These are phyloP conservation scores for Penicillium italicum DNA, from an alignment of 2,329 filamentous ascomycete genomes.

Conservation along the genomic window DNA sequence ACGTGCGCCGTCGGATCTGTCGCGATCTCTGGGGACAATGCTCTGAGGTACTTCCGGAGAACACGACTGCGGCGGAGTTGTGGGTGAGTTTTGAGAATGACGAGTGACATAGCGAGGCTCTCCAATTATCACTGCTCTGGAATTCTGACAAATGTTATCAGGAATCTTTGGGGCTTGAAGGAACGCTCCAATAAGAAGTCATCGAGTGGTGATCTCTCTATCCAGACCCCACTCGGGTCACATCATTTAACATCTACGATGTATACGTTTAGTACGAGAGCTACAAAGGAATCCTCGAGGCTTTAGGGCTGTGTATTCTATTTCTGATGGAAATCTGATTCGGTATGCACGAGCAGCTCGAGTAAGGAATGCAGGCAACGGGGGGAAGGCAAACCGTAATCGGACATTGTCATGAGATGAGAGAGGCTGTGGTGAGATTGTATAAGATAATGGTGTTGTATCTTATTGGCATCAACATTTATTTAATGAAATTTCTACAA, in stretches of 20 bases:
- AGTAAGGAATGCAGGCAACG: constrained; percentile 22
- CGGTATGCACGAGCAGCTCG: neutral
- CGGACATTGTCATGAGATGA: constrained; percentile 8
- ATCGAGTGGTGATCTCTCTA: constrained; percentile 18
- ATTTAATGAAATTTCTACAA: neutral
- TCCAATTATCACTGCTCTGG: constrained; percentile 5
- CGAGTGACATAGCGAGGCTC: neutral
- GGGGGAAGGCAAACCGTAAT: constrained; percentile 14
- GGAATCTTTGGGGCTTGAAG: constrained; percentile 41
- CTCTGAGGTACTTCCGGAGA: constrained; percentile 47
- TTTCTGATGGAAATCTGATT: neutral
- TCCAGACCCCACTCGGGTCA: constrained; percentile 16
- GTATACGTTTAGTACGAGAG: neutral
- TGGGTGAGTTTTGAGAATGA: constrained; percentile 39
- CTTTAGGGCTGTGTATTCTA: neutral
- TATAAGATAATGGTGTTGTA: neutral
- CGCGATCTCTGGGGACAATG: constrained; percentile 51
- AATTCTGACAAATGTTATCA: constrained; percentile 14
- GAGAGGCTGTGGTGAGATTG: neutral
- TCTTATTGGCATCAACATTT: neutral
- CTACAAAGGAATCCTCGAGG: neutral
- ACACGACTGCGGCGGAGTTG: constrained; percentile 47
- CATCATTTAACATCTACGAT: constrained; percentile 23
- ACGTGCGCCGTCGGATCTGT: constrained; percentile 48
- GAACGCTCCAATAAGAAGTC: constrained; percentile 25